Percentiles rank a stretch among this genome's conserved stretches.
Conservation (phyloP, 2,329 filamentous ascomycete genomes). For the Colletotrichum costaricense region DNA sequence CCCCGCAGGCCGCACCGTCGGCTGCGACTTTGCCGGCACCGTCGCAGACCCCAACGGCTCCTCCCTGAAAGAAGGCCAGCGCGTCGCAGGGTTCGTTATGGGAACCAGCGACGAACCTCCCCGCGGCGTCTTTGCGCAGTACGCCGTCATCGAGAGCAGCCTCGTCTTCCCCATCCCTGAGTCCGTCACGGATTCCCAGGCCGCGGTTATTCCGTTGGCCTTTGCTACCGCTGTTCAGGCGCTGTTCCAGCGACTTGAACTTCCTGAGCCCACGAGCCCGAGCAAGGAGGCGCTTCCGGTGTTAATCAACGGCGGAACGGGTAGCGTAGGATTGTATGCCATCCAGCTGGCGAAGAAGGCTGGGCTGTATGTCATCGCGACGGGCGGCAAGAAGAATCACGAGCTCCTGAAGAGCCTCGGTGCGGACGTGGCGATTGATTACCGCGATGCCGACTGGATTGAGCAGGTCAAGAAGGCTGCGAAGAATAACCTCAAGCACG, state of each 20-base stretch:
- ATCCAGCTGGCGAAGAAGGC: constrained; percentile 29
- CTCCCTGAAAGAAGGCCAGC: constrained; percentile 44
- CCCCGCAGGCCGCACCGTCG: constrained; percentile 41
- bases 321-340: constrained; percentile 35
- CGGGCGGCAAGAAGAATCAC: constrained; percentile 45
- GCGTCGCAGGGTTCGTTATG: constrained; percentile 47
- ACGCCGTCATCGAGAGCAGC: constrained; percentile 31
- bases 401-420: constrained; percentile 54
- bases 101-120: constrained; percentile 38
- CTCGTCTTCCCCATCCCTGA: constrained; percentile 29
- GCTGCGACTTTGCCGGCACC: constrained; percentile 49
- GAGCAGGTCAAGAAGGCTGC: constrained; percentile 38
- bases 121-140: constrained; percentile 33
- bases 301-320: constrained; percentile 43
- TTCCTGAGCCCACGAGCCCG: constrained; percentile 16
- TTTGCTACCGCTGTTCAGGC: constrained; percentile 29
- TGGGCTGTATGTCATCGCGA: constrained; percentile 28
- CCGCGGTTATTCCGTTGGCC: constrained; percentile 24
- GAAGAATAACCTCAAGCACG: constrained; percentile 27
- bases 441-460: constrained; percentile 43
- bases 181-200: constrained; percentile 5
- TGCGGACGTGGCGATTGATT: constrained; percentile 60
- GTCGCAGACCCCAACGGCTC: constrained; percentile 44
- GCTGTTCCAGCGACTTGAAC: constrained; percentile 24
- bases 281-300: constrained; percentile 27